Conservation (phyloP, 2,329 filamentous ascomycete genomes). For the Talaromyces albobiverticillius region DNA sequence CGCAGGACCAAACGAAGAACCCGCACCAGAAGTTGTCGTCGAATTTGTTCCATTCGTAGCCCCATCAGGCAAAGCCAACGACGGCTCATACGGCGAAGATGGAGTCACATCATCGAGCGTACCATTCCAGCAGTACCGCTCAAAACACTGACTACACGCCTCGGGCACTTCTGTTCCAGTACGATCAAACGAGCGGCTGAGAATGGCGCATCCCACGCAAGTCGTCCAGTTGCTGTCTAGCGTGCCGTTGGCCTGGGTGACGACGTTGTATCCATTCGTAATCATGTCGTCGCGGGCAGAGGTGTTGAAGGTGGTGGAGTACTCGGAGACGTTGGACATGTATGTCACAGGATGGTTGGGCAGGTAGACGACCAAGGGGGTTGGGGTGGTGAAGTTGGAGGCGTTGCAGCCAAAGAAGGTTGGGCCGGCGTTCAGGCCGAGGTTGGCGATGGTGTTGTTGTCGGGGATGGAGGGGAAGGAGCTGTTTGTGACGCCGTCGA, state of each 20-base stretch:
- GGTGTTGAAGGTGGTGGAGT: not conserved
- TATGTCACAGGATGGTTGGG: constrained; percentile 64
- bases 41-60: not conserved
- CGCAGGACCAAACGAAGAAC: not conserved
- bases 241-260: constrained; percentile 77
- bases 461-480: constrained; percentile 71
- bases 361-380: constrained; percentile 79
- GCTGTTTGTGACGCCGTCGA: constrained; percentile 61
- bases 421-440: constrained; percentile 69
- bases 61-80: not conserved
- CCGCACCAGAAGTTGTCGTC: not conserved
- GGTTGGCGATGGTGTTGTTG: constrained; percentile 72
- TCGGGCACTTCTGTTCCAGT: constrained; percentile 67
- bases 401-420: constrained; percentile 78
- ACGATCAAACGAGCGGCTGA: constrained; percentile 70
- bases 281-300: not conserved
- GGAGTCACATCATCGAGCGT: constrained; percentile 45
- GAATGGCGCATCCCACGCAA: constrained; percentile 83
- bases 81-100: constrained; percentile 43
- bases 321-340: not conserved
- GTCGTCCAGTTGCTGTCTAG: constrained; percentile 70
- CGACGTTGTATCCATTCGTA: constrained; percentile 81
- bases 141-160: constrained; percentile 73
- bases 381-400: constrained; percentile 56
- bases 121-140: constrained; percentile 91